Evolutionary conservation across 2,329 filamentous ascomycete species (phyloP), one percentile per base, ranked within the genome.

Genomic region (Arthrocladium fulminans): DNA sequence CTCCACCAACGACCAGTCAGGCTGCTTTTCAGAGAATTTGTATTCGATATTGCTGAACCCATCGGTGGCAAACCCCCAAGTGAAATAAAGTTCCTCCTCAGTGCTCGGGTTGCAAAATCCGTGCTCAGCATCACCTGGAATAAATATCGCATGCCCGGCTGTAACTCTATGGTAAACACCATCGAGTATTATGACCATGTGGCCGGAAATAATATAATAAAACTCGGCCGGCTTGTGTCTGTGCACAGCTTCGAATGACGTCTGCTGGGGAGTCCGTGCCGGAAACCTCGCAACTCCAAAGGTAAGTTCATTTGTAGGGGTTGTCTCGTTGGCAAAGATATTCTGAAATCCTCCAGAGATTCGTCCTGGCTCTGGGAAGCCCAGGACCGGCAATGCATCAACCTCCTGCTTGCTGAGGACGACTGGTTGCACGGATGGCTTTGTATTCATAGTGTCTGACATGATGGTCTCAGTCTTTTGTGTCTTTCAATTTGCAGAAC

Each of bases 111-210:
- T 67, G 10, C 55, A 53, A 44, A 70, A 61, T 2, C 63, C 67
- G 59, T 73, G 70, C 55, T 70, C 65, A 2, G 67, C 65, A 60
- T 71, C 58, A 0, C 67, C 65, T 0, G 69, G 69, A 29, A 72
- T 67, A 50, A 64, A 72, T 1, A 71, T 59, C 6, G 64, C 61
- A 41, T 55, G 61, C 3, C 67, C 69, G 20, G 58, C 59, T 10
- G 45, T 38, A 0, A 72, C 64, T 1, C 41, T 45, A 43, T 64
- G 53, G 19, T 63, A 58, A 3, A 54, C 43, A 2, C 64, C 67
- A 39, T 72, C 65, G 13, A 73, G 63, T 0, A 54, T 60, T 2
- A 72, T 59, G 6, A 65, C 54, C 0, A 65, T 69, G 0, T 50
- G 56, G 0, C 69, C 69, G 0, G 61, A 51, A 0, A 65, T 58